Evolutionary conservation across 306 rosid species (phyloP).

Genomic region (Cicer bijugum): DNA sequence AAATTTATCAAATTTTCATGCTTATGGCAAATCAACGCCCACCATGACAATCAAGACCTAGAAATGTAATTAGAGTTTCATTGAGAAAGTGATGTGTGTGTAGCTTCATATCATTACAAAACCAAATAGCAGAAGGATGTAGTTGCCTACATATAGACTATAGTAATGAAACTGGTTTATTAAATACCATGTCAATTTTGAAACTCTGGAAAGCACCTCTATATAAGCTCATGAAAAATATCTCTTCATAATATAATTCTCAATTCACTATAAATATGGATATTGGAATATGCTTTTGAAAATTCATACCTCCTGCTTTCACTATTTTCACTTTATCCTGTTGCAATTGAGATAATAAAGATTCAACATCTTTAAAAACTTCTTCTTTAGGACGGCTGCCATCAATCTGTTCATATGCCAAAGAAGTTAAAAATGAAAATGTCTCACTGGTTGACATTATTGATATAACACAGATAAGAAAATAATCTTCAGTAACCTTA

Average conservation of each 20-base stretch:
- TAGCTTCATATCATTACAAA: constrained; percentile 20
- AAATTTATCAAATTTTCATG: not conserved
- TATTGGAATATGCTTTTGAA: constrained; percentile 33
- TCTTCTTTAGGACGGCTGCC: constrained; percentile 74
- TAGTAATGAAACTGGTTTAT: constrained; percentile 1
- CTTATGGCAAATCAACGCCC: constrained; percentile 25
- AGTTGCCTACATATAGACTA: not conserved
- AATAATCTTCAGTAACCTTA: constrained; percentile 55
- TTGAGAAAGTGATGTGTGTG: constrained; percentile 23
- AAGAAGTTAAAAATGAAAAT: constrained; percentile 24
- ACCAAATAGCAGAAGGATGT: constrained; percentile 13
- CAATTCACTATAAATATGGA: constrained; percentile 21
- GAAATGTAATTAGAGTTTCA: constrained; percentile 5
- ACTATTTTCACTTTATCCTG: constrained; percentile 50
- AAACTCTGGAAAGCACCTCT: constrained; percentile 6
- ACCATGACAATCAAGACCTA: constrained; percentile 31
- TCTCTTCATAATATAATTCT: constrained; percentile 21
- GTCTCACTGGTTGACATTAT: constrained; percentile 26
- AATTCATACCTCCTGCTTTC: constrained; percentile 63
- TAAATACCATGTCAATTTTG: constrained; percentile 34
- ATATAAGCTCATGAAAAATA: constrained; percentile 24
- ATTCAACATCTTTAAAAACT: constrained; percentile 73
- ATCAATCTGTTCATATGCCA: constrained; percentile 62
- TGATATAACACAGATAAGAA: constrained; percentile 31
- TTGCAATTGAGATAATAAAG: constrained; percentile 62